Evolutionary conservation across 163 green algal genomes (phyloP).

Genomic region (Scenedesmus sp.): DNA sequence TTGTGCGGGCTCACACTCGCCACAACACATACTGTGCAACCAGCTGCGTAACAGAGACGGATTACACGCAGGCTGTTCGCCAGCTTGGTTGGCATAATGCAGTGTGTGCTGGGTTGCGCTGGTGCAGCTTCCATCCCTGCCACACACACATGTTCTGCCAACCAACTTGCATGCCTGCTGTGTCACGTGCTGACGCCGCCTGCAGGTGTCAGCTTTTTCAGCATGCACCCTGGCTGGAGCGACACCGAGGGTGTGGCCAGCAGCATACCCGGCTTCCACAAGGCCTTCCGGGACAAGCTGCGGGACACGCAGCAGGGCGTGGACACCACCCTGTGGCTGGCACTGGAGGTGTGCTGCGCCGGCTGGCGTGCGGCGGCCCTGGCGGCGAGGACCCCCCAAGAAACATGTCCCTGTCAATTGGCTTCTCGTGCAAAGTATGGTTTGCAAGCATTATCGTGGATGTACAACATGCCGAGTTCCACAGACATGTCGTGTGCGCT

Average conservation of each 20-base stretch:
- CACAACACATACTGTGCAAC: no score
- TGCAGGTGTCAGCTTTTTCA: neutral
- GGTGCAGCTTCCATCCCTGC: no score
- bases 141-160: no score
- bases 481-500: neutral
- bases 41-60: no score
- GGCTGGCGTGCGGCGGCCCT: neutral
- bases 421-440: neutral
- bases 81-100: no score
- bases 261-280: constrained; percentile 83
- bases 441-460: neutral
- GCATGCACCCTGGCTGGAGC: constrained; percentile 85
- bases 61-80: no score
- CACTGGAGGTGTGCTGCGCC: constrained; percentile 59
- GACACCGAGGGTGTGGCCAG: constrained; percentile 77
- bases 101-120: no score
- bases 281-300: constrained; percentile 63
- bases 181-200: neutral
- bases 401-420: no score
- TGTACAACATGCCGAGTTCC: no score
- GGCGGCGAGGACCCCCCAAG: no score
- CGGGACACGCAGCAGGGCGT: constrained; percentile 71
- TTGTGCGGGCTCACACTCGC: neutral
- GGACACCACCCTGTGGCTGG: constrained; percentile 85
- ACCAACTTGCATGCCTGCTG: neutral